Percentiles rank a stretch among this genome's conserved stretches.
phyloP scores from a whole-genome alignment of 805 yeast species.

The Kodamaea restingae region DNA sequence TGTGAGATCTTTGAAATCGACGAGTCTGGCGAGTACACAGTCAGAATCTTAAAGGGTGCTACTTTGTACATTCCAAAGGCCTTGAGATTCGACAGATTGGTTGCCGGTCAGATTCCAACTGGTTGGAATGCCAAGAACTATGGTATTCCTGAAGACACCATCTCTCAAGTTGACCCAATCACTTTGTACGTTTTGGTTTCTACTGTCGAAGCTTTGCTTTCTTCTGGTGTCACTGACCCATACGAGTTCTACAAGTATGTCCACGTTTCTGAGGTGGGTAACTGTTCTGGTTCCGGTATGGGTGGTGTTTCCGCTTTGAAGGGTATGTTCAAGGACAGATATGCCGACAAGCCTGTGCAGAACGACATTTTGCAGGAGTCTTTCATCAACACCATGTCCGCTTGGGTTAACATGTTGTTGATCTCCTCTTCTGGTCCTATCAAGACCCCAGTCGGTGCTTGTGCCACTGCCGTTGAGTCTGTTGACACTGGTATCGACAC shows the following conservation, averaged over 20 bases:
- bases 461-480: conserved; percentile 98
- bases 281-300: conserved; percentile 99
- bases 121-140: conserved; percentile 96
- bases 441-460: conserved; percentile 99
- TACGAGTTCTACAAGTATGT: conserved; percentile 98
- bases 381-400: conserved; percentile 97
- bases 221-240: conserved; percentile 97
- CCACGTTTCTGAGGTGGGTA: conserved; percentile 97
- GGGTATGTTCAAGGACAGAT: conserved; percentile 97
- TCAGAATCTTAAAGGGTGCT: conserved; percentile 89
- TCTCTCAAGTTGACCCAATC: conserved; percentile 93
- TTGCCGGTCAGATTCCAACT: conserved; percentile 93
- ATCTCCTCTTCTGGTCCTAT: conserved; percentile 97
- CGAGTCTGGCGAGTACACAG: conserved; percentile 90
- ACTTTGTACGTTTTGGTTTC: conserved; percentile 90
- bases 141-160: conserved; percentile 92
- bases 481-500: conserved; percentile 95
- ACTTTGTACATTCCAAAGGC: conserved; percentile 88
- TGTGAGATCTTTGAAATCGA: conserved; percentile 87
- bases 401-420: conserved; percentile 98
- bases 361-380: conserved; percentile 97
- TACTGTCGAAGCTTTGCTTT: conserved; percentile 88
- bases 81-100: conserved; percentile 66
- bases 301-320: conserved; percentile 98
- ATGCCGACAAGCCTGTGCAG: conserved; percentile 88